Evolutionary conservation across 805 yeast genomes (phyloP).

Genomic region (Schizosaccharomyces osmophilus): DNA sequence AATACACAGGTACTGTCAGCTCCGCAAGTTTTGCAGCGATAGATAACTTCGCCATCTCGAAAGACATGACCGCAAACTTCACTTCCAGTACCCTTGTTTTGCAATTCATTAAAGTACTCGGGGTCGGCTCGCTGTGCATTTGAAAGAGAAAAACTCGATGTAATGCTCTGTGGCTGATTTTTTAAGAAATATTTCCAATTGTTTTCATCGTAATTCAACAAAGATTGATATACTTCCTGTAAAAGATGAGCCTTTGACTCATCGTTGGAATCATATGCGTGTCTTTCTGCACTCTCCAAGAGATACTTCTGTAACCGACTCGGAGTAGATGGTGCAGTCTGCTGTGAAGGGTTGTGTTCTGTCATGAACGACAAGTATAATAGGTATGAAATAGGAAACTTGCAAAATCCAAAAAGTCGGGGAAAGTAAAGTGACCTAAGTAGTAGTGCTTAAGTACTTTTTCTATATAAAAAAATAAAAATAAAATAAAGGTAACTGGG

Average conservation of each 20-base stretch:
- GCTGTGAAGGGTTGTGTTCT: not conserved
- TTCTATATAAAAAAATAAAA: too few species aligned
- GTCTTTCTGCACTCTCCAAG: not conserved
- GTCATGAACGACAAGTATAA: not conserved
- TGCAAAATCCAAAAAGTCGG: too few species aligned
- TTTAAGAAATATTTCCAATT: not conserved
- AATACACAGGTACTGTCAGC: conserved; percentile 65
- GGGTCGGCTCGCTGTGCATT: not conserved
- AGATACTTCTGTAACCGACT: not conserved
- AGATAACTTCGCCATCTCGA: conserved; percentile 57
- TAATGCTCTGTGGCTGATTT: not conserved
- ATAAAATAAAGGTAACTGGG: too few species aligned
- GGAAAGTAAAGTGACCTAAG: too few species aligned
- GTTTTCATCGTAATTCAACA: not conserved
- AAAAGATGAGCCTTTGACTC: not conserved
- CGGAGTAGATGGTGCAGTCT: not conserved
- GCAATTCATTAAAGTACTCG: not conserved
- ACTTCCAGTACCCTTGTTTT: not conserved
- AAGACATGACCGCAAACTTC: conserved; percentile 44
- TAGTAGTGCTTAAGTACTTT: too few species aligned
- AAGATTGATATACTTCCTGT: not conserved
- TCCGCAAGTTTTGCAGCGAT: conserved; percentile 43
- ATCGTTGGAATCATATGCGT: not conserved
- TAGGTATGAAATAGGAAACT: not conserved
- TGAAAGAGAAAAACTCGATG: not conserved